A percentile compares a stretch with the other conserved stretches of the same genome.
Conservation (phyloP, 305 asterid species). For the Fraxinus sp. region DNA sequence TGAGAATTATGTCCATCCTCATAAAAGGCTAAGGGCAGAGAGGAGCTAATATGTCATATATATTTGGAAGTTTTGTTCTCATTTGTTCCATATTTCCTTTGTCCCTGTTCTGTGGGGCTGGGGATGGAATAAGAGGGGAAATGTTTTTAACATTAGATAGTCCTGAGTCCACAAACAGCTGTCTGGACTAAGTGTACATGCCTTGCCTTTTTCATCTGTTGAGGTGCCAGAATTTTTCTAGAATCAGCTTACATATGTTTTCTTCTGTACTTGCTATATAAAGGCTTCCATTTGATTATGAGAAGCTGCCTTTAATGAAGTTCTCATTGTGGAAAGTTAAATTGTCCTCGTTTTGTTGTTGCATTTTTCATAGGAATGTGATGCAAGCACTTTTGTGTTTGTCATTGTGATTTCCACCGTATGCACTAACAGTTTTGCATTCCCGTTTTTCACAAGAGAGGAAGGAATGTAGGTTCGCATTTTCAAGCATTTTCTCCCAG, state of each 20-base stretch:
- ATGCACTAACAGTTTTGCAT: neutral
- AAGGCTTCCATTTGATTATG: conserved; percentile 45
- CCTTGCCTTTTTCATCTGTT: neutral
- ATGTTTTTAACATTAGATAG: neutral
- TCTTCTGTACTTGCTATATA: neutral
- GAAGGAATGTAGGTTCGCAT: neutral
- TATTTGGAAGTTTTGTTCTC: neutral
- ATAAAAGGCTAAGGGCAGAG: conserved; percentile 52
- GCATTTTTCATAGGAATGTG: neutral
- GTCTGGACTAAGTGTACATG: conserved; percentile 8
- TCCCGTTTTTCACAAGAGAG: neutral
- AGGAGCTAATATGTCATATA: conserved; percentile 30
- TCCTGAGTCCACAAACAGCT: conserved; percentile 2
- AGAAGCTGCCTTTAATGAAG: conserved; percentile 38
- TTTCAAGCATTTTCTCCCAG: neutral
- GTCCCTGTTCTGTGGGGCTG: neutral
- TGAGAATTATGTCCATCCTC: conserved; percentile 40
- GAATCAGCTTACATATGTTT: neutral
- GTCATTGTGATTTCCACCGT: neutral
- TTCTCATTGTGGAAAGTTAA: neutral
- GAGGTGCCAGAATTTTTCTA: neutral
- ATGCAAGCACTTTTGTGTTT: neutral
- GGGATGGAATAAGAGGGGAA: conserved; percentile 7
- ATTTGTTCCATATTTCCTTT: conserved; percentile 5
- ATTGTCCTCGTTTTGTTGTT: neutral